phyloP scores from a whole-genome alignment of 176 grass and related monocot genomes.

The Leersia perrieri region DNA sequence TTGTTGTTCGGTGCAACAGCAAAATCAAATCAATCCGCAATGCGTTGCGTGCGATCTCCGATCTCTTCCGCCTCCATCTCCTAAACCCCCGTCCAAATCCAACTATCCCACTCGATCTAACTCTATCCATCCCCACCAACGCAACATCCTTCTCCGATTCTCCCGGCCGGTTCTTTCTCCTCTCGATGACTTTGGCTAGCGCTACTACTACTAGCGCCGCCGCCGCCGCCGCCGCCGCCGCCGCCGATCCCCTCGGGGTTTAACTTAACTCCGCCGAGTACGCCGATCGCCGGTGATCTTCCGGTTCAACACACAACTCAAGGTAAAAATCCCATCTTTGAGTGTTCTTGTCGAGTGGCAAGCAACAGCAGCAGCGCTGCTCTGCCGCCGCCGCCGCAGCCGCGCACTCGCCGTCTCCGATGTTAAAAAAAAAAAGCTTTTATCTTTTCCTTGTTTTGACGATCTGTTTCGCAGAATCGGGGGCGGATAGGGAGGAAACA shows the following conservation, averaged over 20 bases:
- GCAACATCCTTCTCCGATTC: conserved; percentile 22
- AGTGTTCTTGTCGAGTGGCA: background rate
- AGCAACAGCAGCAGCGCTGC: background rate
- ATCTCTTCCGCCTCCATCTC: conserved; percentile 7
- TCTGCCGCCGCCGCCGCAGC: background rate
- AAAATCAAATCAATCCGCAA: conserved; percentile 24
- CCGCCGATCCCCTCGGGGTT: conserved; percentile 19
- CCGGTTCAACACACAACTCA: background rate
- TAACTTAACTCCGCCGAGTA: background rate
- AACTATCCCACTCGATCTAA: too few species aligned
- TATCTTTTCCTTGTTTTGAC: background rate
- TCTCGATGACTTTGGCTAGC: background rate
- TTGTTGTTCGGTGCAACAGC: conserved; percentile 39
- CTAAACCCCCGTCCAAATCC: background rate
- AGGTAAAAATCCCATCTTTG: background rate
- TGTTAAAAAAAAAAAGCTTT: background rate
- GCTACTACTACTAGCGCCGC: background rate
- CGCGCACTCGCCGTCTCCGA: background rate
- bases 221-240: too few species aligned
- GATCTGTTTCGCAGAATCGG: conserved; percentile 18
- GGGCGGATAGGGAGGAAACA: background rate
- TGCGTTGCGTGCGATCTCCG: conserved; percentile 37
- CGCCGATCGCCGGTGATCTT: background rate
- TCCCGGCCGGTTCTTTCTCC: background rate
- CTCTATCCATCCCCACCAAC: conserved; percentile 1